phyloP scores from a whole-genome alignment of 345 rosid genomes.

The Murraya koenigii region DNA sequence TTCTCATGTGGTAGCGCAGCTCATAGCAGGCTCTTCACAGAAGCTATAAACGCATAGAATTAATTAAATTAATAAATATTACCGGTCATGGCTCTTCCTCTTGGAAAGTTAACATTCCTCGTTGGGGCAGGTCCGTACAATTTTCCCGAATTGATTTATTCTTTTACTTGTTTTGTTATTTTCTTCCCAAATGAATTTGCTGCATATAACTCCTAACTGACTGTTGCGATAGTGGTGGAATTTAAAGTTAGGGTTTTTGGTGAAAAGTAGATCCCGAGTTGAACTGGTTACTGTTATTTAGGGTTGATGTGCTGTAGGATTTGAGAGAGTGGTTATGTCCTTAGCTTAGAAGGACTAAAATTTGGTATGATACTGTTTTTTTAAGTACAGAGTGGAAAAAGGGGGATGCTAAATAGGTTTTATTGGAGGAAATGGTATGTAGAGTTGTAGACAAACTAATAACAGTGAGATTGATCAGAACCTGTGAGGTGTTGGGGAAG shows the following conservation, averaged over 20 bases:
- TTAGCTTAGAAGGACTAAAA: not conserved
- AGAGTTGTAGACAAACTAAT: not conserved
- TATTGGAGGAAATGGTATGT: not conserved
- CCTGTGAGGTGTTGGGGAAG: not conserved
- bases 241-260: slow-evolving; percentile 25
- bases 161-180: not conserved
- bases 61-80: not conserved
- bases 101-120: slow-evolving; percentile 58
- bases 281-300: not conserved
- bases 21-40: not conserved
- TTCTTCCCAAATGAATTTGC: not conserved
- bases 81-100: slow-evolving; percentile 48
- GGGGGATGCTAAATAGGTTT: not conserved
- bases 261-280: slow-evolving; percentile 19
- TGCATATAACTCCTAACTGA: not conserved
- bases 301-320: not conserved
- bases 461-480: not conserved
- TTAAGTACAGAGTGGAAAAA: not conserved
- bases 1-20: not conserved
- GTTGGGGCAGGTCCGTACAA: slow-evolving; percentile 57
- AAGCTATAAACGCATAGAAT: not conserved
- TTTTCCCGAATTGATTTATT: not conserved
- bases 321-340: not conserved
- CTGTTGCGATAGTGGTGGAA: not conserved
- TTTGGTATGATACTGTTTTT: not conserved